A percentile compares a stretch with the other conserved stretches of the same genome.
phyloP scores from a whole-genome alignment of 2,329 filamentous ascomycete genomes.

The Elsinoe perseae region DNA sequence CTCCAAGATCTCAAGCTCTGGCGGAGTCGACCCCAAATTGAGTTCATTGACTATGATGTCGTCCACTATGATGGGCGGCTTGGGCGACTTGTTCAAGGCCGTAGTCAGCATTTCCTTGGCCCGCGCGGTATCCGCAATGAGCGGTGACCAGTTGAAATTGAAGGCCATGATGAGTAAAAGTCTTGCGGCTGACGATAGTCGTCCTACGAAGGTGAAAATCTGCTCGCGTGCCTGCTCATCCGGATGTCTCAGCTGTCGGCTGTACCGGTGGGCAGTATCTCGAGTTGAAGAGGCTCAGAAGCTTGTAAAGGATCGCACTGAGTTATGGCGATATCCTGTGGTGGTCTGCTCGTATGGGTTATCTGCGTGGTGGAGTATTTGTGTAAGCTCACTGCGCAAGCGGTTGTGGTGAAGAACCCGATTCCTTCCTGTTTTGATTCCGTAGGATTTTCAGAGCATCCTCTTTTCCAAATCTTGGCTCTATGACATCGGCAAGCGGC shows the following conservation, averaged over 20 bases:
- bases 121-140: conserved; percentile 87
- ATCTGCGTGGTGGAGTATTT: background rate
- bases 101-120: conserved; percentile 90
- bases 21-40: conserved; percentile 89
- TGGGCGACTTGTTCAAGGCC: conserved; percentile 93
- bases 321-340: background rate
- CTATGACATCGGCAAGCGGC: background rate
- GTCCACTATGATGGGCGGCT: conserved; percentile 97
- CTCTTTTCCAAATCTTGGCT: background rate
- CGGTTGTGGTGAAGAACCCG: background rate
- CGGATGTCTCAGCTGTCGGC: conserved; percentile 11
- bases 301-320: background rate
- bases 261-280: background rate
- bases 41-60: conserved; percentile 97
- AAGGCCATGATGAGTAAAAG: conserved; percentile 66
- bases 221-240: conserved; percentile 12
- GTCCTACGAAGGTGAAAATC: background rate
- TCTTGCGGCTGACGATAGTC: background rate
- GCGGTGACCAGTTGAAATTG: conserved; percentile 99
- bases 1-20: conserved; percentile 92
- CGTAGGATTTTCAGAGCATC: background rate
- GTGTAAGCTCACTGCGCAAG: background rate
- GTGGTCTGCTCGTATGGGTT: no score
- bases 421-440: conserved; percentile 1
- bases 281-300: background rate